A percentile compares a stretch with the other conserved stretches of the same genome.
phyloP scores from a whole-genome alignment of 768 basidiomycete genomes.

The Ephemerocybe angulata region DNA sequence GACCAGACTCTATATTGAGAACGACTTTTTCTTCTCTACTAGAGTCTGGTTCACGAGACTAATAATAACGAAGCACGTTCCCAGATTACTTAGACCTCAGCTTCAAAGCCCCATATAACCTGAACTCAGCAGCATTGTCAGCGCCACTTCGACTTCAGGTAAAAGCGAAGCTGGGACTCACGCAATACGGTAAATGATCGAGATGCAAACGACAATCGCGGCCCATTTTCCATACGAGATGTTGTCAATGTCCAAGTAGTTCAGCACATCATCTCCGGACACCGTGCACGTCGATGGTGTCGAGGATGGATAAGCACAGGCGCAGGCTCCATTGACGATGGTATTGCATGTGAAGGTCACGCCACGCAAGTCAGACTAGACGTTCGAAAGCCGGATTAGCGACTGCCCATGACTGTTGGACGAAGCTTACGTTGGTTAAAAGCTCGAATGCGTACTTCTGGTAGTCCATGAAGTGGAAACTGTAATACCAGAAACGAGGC shows the following conservation, averaged over 20 bases:
- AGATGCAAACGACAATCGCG: constrained; percentile 43
- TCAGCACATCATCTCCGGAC: constrained; percentile 47
- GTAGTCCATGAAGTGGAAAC: constrained; percentile 54
- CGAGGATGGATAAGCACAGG: constrained; percentile 50
- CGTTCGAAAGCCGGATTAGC: constrained; percentile 20
- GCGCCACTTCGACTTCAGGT: no score
- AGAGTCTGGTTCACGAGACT: no score
- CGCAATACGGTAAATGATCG: constrained; percentile 42
- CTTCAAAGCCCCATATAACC: no score
- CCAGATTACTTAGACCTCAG: no score
- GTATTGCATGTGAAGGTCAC: constrained; percentile 41
- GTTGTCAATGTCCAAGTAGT: constrained; percentile 41
- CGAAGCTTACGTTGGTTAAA: constrained; percentile 29
- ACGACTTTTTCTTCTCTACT: no score
- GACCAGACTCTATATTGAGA: no score
- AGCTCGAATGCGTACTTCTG: constrained; percentile 44
- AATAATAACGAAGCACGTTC: no score
- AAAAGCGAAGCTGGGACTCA: no score
- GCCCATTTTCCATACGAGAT: constrained; percentile 45
- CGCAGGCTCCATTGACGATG: constrained; percentile 31
- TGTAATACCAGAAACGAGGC: constrained; percentile 57
- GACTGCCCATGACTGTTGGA: constrained; percentile 10
- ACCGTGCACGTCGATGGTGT: constrained; percentile 42
- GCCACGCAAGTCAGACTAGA: constrained; percentile 47
- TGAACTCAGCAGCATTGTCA: no score